These are phyloP conservation scores for Halophytophthora polymorphica DNA, from an alignment of 352 stramenopile genomes.

Conservation along the genomic window DNA sequence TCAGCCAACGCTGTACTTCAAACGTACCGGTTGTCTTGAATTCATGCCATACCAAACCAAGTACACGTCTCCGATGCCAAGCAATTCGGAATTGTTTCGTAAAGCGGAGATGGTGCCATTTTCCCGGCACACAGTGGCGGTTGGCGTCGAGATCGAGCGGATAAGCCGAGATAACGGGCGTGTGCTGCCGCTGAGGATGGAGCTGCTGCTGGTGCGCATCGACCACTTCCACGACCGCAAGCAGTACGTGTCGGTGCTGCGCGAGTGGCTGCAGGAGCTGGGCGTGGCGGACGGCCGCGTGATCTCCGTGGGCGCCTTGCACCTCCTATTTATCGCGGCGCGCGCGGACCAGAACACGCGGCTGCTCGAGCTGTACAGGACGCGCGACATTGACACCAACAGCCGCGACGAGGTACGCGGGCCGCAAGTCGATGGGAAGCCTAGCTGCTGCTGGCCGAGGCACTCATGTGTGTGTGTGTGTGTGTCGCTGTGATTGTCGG, in stretches of 20 bases:
- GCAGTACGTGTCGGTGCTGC: slow-evolving; percentile 57
- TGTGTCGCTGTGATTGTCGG: not conserved
- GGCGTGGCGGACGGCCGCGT: slow-evolving; percentile 48
- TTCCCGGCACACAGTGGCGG: too few relatives aligned
- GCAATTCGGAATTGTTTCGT: too few relatives aligned
- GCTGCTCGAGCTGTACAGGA: slow-evolving; percentile 47
- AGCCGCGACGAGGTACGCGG: slow-evolving; percentile 39
- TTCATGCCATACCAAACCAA: too few relatives aligned
- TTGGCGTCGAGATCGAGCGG: too few relatives aligned
- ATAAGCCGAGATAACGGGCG: too few relatives aligned
- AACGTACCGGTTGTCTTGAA: too few relatives aligned
- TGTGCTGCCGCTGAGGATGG: slow-evolving; percentile 19
- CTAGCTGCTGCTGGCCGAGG: too few relatives aligned
- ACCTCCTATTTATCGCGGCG: slow-evolving; percentile 62
- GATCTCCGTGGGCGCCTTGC: slow-evolving; percentile 55
- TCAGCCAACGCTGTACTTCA: too few relatives aligned
- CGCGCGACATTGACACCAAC: slow-evolving; percentile 58
- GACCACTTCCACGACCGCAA: slow-evolving; percentile 63
- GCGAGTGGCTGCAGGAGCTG: slow-evolving; percentile 55
- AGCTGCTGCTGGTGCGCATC: slow-evolving; percentile 64
- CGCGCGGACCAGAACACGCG: slow-evolving; percentile 30
- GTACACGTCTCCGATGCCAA: too few relatives aligned
- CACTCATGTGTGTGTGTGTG: not conserved
- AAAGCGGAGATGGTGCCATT: too few relatives aligned
- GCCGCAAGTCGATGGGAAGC: too few relatives aligned